A percentile compares a stretch with the other conserved stretches of the same genome.
These are phyloP conservation scores for Sugiyamaella smithiae DNA, from an alignment of 805 yeast species.

Conservation along the genomic window DNA sequence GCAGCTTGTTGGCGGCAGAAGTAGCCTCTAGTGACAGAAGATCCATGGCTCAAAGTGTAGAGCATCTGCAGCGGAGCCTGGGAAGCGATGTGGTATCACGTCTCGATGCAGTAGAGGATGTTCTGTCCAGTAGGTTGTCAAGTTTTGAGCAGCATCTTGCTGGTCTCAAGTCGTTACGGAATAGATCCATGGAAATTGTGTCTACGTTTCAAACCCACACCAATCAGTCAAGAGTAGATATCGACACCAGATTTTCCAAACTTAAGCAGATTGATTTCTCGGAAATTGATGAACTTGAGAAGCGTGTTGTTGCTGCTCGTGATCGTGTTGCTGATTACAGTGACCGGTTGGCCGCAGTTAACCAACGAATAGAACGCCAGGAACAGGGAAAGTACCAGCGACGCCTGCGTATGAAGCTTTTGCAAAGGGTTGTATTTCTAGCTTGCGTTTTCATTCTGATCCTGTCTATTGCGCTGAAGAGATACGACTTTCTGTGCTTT, in stretches of 20 bases:
- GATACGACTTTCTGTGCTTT: background rate
- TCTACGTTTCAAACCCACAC: constrained; percentile 24
- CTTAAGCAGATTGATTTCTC: constrained; percentile 26
- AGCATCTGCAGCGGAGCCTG: constrained; percentile 17
- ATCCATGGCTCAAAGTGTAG: constrained; percentile 17
- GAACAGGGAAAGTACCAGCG: constrained; percentile 24
- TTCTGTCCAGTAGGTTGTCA: constrained; percentile 18
- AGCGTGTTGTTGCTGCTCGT: constrained; percentile 25
- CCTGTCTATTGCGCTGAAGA: constrained; percentile 15
- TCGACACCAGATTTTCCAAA: constrained; percentile 25
- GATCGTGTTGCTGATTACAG: constrained; percentile 26
- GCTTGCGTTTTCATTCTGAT: constrained; percentile 15
- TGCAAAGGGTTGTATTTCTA: constrained; percentile 13
- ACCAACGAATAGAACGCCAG: constrained; percentile 22
- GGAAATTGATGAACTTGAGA: constrained; percentile 25
- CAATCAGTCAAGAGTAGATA: constrained; percentile 16
- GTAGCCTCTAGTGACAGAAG: background rate
- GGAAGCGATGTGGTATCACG: constrained; percentile 20
- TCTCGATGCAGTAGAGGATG: constrained; percentile 16
- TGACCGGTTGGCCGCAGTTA: constrained; percentile 25
- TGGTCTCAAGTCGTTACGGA: constrained; percentile 26
- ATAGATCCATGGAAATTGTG: constrained; percentile 21
- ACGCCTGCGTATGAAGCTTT: constrained; percentile 18
- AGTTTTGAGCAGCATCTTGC: constrained; percentile 26
- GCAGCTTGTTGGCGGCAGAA: background rate